Percentiles rank a stretch among this genome's conserved stretches.
phyloP scores from a whole-genome alignment of 495 filamentous ascomycete species.

The Xylaria sp. region DNA sequence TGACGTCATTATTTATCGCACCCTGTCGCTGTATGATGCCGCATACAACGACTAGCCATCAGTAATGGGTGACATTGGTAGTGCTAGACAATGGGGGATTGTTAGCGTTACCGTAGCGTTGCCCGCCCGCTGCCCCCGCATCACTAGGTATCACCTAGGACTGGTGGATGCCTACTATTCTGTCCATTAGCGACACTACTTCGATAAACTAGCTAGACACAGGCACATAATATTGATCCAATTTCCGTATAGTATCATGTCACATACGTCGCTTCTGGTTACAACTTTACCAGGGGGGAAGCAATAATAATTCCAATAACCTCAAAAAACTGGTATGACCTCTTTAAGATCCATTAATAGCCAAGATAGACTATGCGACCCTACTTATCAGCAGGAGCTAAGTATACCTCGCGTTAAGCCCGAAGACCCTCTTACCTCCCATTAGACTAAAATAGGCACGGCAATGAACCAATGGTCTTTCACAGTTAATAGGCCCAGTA shows the following conservation, averaged over 20 bases:
- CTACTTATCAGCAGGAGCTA: neutral
- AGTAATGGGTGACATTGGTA: neutral
- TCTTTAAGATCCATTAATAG: neutral
- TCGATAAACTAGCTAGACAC: too few species aligned
- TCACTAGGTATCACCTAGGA: neutral
- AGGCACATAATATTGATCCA: neutral
- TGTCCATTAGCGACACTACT: neutral
- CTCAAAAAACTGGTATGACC: neutral
- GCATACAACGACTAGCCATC: neutral
- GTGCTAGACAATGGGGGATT: neutral
- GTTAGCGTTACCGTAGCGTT: neutral
- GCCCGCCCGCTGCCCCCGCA: neutral
- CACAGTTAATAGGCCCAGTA: neutral
- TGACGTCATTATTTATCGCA: slow-evolving; percentile 22
- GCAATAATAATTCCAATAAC: neutral
- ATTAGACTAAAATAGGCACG: neutral
- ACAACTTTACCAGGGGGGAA: neutral
- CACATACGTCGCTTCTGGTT: neutral
- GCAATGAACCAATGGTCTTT: neutral
- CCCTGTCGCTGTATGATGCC: neutral
- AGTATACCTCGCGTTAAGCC: too few species aligned
- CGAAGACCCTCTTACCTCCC: neutral
- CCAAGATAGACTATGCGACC: neutral
- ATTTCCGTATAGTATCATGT: neutral
- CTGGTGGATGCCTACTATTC: neutral